phyloP scores from a whole-genome alignment of 1,284 basidiomycete species.

The Ceratobasidium sp. region DNA sequence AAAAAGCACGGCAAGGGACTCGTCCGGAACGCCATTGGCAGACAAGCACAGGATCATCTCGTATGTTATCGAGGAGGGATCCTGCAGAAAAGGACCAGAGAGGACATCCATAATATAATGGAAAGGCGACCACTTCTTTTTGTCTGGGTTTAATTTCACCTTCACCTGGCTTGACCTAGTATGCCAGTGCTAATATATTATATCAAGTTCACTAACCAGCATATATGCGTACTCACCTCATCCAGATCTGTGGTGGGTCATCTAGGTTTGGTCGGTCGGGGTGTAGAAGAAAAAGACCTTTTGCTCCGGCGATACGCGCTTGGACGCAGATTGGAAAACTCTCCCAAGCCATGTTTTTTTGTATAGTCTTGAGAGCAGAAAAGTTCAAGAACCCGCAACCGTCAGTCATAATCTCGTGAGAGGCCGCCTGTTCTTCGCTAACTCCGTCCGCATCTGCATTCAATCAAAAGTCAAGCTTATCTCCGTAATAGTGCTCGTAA shows the following conservation, averaged over 20 bases:
- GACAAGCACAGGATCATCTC: slow-evolving; percentile 45
- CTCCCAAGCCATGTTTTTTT: slow-evolving; percentile 31
- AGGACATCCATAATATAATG: slow-evolving; percentile 16
- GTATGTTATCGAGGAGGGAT: background rate
- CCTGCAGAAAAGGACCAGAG: slow-evolving; percentile 14
- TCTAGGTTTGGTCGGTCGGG: slow-evolving; percentile 15
- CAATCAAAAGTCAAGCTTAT: background rate
- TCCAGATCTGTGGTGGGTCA: slow-evolving; percentile 44
- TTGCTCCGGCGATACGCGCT: slow-evolving; percentile 46
- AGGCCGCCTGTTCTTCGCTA: background rate
- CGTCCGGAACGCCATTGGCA: slow-evolving; percentile 42
- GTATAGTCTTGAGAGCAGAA: slow-evolving; percentile 38
- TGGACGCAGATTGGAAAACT: slow-evolving; percentile 42
- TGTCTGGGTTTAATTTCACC: slow-evolving; percentile 33
- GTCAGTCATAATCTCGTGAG: slow-evolving; percentile 46
- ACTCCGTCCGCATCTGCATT: slow-evolving; percentile 28
- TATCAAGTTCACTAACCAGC: background rate
- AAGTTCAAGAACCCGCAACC: slow-evolving; percentile 46
- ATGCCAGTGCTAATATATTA: background rate
- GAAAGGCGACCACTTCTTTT: slow-evolving; percentile 26
- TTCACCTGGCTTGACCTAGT: slow-evolving; percentile 43
- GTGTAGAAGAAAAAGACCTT: slow-evolving; percentile 46
- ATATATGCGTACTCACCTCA: slow-evolving; percentile 28
- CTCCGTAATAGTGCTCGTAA: background rate
- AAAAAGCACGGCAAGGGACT: slow-evolving; percentile 27